A percentile compares a stretch with the other conserved stretches of the same genome.
Conservation (phyloP, 2,329 filamentous ascomycete species). For the Tricladium varicosporioides region DNA sequence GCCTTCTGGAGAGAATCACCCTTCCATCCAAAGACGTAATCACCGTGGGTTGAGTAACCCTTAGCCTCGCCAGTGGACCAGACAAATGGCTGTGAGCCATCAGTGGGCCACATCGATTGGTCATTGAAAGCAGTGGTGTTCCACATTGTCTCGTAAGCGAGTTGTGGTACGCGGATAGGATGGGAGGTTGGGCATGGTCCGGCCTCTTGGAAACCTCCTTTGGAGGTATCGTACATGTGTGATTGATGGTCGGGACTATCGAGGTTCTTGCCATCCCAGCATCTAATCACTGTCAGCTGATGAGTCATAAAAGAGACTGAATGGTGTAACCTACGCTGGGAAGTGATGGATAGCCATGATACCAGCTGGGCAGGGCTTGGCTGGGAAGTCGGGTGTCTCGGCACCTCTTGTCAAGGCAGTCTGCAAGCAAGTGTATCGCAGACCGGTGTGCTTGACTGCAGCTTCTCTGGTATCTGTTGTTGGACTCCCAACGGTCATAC, state of each 20-base stretch:
- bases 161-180: slow-evolving; percentile 52
- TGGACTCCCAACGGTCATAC: slow-evolving; percentile 17
- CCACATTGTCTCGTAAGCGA: slow-evolving; percentile 60
- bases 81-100: slow-evolving; percentile 15
- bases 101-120: slow-evolving; percentile 13
- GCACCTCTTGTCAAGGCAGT: slow-evolving; percentile 6
- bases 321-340: slow-evolving; percentile 4
- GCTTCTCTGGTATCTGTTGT: slow-evolving; percentile 4
- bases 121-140: slow-evolving; percentile 38
- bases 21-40: neutral
- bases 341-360: slow-evolving; percentile 16
- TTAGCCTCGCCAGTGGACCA: slow-evolving; percentile 11
- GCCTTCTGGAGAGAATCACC: neutral
- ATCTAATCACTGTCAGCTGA: neutral
- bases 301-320: neutral
- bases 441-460: neutral
- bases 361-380: slow-evolving; percentile 6
- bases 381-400: slow-evolving; percentile 15
- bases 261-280: slow-evolving; percentile 27
- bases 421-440: slow-evolving; percentile 15
- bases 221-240: slow-evolving; percentile 52
- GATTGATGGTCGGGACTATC: slow-evolving; percentile 44
- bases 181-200: slow-evolving; percentile 49
- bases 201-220: slow-evolving; percentile 37
- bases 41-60: neutral